These are phyloP conservation scores for Mycosarcoma maydis DNA, from an alignment of 1,284 basidiomycete species.

Conservation along the genomic window DNA sequence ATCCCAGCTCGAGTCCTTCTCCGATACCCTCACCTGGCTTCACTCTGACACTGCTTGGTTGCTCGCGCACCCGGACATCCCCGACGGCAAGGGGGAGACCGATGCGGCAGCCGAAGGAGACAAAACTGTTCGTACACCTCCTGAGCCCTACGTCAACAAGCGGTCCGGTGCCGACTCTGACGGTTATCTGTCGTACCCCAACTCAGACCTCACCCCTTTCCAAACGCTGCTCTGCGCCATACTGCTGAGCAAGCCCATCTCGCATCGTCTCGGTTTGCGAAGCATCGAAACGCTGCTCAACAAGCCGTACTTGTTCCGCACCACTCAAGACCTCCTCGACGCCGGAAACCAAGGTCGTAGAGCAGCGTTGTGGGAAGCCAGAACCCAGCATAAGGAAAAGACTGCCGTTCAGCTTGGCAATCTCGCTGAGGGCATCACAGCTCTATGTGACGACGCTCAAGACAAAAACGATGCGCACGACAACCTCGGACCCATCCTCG, in stretches of 20 bases:
- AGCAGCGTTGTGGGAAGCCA: slow-evolving; percentile 45
- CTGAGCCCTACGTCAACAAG: slow-evolving; percentile 32
- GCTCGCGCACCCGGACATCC: slow-evolving; percentile 30
- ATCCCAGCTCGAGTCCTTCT: slow-evolving; percentile 30
- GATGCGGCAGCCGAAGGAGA: slow-evolving; percentile 29
- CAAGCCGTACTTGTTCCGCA: slow-evolving; percentile 39
- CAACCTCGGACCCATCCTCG: slow-evolving; percentile 24
- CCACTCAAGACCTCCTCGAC: slow-evolving; percentile 32
- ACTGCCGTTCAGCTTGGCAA: slow-evolving; percentile 46
- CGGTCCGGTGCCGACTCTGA: slow-evolving; percentile 5
- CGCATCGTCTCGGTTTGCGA: slow-evolving; percentile 40
- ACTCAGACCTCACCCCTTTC: slow-evolving; percentile 45
- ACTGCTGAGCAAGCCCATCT: slow-evolving; percentile 53
- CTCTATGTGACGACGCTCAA: slow-evolving; percentile 12
- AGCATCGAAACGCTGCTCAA: slow-evolving; percentile 48
- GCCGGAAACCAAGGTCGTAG: slow-evolving; percentile 44
- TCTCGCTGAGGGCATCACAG: slow-evolving; percentile 35
- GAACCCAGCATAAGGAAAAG: slow-evolving; percentile 57
- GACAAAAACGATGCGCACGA: slow-evolving; percentile 3
- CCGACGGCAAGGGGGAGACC: slow-evolving; percentile 26
- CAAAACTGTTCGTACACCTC: slow-evolving; percentile 21
- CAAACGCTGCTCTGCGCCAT: slow-evolving; percentile 41
- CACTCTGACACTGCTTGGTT: slow-evolving; percentile 28
- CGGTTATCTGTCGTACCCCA: slow-evolving; percentile 37
- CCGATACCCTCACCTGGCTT: slow-evolving; percentile 37